Conservation (phyloP, 2,329 filamentous ascomycete species). For the Juglanconis oblonga region DNA sequence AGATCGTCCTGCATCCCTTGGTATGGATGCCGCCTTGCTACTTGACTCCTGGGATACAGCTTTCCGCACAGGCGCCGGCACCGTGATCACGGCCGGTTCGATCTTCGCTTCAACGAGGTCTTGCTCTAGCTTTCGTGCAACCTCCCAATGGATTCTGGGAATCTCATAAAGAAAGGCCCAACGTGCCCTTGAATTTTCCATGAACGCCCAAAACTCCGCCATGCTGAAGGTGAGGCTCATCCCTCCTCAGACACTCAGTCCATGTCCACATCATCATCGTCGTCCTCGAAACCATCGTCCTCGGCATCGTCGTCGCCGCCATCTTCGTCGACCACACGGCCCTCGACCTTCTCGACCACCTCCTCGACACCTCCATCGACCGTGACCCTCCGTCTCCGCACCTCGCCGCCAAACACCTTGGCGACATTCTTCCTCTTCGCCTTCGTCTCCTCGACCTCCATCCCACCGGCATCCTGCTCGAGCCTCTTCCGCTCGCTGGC, state of each 20-base stretch:
- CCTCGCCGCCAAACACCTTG: constrained; percentile 40
- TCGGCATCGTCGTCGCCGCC: constrained; percentile 26
- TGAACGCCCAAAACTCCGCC: constrained; percentile 22
- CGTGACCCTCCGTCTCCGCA: constrained; percentile 34
- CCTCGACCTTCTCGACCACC: constrained; percentile 21
- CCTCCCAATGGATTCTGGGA: constrained; percentile 5
- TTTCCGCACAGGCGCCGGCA: too few species aligned
- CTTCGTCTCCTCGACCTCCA: constrained; percentile 28
- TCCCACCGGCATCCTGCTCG: constrained; percentile 32
- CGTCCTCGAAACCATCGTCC: constrained; percentile 30
- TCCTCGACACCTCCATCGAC: constrained; percentile 41
- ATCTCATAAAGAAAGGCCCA: constrained; percentile 6
- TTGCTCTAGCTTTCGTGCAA: not conserved
- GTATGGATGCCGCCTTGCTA: not conserved
- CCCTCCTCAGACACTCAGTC: constrained; percentile 30
- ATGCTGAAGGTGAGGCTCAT: constrained; percentile 6
- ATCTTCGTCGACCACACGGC: constrained; percentile 26
- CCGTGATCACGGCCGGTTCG: not conserved
- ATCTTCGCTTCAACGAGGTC: not conserved
- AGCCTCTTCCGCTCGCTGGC: constrained; percentile 50
- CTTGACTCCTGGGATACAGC: not conserved
- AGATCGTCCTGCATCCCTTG: too few species aligned
- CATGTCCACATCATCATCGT: constrained; percentile 39
- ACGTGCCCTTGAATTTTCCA: constrained; percentile 26
- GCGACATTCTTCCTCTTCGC: constrained; percentile 25